A percentile compares a stretch with the other conserved stretches of the same genome.
Conservation (phyloP, 441 rosid genomes). For the Kokia cookei region DNA sequence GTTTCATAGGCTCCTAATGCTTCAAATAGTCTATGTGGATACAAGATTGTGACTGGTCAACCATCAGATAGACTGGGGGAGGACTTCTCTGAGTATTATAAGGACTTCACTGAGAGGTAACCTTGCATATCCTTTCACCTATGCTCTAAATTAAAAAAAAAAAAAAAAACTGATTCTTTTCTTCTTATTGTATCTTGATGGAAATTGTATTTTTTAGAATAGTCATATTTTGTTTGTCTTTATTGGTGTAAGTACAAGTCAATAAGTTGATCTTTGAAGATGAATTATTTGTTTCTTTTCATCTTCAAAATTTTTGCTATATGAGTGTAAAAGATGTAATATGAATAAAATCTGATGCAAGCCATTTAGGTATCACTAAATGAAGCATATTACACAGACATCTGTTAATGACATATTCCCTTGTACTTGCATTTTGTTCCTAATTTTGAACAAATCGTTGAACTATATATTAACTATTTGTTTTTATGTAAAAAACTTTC, state of each 20-base stretch:
- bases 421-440: slow-evolving; percentile 6
- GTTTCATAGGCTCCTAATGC: slow-evolving; percentile 86
- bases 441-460: not conserved
- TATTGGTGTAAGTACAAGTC: not conserved
- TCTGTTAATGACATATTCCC: not conserved
- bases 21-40: slow-evolving; percentile 86
- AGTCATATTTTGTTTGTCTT: not conserved
- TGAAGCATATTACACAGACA: not conserved
- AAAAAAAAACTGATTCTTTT: not conserved
- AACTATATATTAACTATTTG: not conserved
- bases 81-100: slow-evolving; percentile 83
- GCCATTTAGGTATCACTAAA: not conserved
- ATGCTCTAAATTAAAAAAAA: not conserved
- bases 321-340: not conserved
- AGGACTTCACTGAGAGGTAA: slow-evolving; percentile 86
- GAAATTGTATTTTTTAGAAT: not conserved
- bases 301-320: not conserved
- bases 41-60: slow-evolving; percentile 96
- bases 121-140: not conserved
- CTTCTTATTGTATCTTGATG: not conserved
- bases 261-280: not conserved
- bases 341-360: not conserved
- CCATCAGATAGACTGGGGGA: slow-evolving; percentile 98
- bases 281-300: not conserved
- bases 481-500: too few species aligned